Conservation (phyloP, 208 protist genomes). For the Porcisia hertigi region DNA sequence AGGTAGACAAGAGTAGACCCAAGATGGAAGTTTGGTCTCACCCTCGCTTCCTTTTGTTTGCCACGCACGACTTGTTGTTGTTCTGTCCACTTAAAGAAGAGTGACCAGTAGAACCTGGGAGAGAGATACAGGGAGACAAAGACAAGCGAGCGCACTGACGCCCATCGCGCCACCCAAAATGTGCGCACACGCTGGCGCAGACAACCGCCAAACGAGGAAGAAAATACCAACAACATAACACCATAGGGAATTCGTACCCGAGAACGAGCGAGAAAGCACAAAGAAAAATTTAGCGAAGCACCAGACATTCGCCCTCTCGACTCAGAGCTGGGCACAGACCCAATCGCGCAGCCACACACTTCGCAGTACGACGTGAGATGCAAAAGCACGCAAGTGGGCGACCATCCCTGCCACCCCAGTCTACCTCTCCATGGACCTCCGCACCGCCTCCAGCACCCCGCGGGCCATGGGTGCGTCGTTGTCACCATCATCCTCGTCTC, state of each 20-base stretch:
- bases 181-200: not conserved
- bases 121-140: not conserved
- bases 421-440: slow-evolving; percentile 34
- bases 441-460: slow-evolving; percentile 35
- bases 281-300: not conserved
- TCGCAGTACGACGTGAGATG: not conserved
- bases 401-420: slow-evolving; percentile 1
- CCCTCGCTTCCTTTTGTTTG: too few species aligned
- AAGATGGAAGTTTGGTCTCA: not conserved
- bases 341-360: not conserved
- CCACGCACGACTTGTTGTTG: too few species aligned
- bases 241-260: not conserved
- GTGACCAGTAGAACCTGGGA: not conserved
- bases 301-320: not conserved
- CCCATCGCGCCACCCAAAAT: not conserved
- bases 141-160: too few species aligned
- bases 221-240: not conserved
- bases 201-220: not conserved
- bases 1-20: not conserved
- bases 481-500: slow-evolving; percentile 17
- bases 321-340: not conserved
- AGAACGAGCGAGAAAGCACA: not conserved
- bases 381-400: not conserved
- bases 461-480: slow-evolving; percentile 21
- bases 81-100: too few species aligned